phyloP scores from a whole-genome alignment of 176 grass and related monocot genomes.

The Elymus sibiricus region DNA sequence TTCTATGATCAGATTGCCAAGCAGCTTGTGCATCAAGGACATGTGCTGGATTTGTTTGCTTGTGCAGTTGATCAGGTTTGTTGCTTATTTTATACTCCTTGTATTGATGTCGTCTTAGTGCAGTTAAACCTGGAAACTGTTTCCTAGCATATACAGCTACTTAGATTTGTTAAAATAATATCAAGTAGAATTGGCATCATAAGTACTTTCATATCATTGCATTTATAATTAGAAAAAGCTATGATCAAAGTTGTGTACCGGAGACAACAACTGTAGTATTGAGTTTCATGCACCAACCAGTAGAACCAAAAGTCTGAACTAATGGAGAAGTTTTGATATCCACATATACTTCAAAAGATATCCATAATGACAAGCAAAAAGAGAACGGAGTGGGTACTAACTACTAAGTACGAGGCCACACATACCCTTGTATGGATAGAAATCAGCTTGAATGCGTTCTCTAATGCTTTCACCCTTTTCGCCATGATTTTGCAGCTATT shows the following conservation, averaged over 20 bases:
- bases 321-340: background rate
- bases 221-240: conserved; percentile 1
- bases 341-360: background rate
- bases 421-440: background rate
- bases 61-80: conserved; percentile 92
- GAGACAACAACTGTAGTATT: background rate
- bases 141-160: background rate
- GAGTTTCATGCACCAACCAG: background rate
- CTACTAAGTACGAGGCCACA: background rate
- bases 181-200: background rate
- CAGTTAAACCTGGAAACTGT: background rate
- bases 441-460: background rate
- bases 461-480: background rate
- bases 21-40: conserved; percentile 97
- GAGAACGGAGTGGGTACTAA: background rate
- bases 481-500: background rate
- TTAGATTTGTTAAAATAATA: background rate
- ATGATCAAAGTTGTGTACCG: background rate
- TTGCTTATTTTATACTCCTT: conserved; percentile 17
- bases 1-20: conserved; percentile 89
- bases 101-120: background rate
- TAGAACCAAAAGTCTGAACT: background rate
- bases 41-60: conserved; percentile 97
- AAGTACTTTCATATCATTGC: background rate
- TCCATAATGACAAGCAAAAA: background rate